Base-by-base conservation (phyloP, 805 yeast species). In the Barnettozyma sucrosica region DNA sequence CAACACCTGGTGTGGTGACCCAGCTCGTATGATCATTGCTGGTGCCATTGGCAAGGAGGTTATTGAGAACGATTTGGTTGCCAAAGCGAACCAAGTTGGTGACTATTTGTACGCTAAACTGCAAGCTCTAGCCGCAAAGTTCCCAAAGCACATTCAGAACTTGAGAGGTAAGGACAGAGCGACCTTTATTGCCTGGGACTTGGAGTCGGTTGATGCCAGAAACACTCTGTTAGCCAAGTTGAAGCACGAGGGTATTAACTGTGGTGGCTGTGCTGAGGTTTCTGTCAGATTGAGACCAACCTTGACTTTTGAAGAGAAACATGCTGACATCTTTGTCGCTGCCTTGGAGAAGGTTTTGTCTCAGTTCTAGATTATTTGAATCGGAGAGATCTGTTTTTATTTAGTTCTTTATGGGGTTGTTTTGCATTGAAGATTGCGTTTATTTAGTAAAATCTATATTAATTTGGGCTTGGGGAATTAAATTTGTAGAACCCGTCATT, bases 1-100 rank as follows among this genome's bases (percentile, higher is more conserved):
- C 78, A 86, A 86, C 80, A 86, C 95, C 50, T 86, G 95, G 95
- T 85, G 92, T 70, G 95, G 95, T 60, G 95, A 86, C 70, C 90
- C 95, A 65, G 83, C 89, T 50, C 80, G 83, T 69, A 76, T 85
- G 65, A 71, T 86, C 59, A 73, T 88, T 58, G 85, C 90, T 48
- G 81, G 84, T 61, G 80, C 87, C 55, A 84, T 87, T 62, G 79
- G 79, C 59, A 65, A 75, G 55, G 89, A 86, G 70, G 71, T 85
- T 43, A 67, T 70, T 43, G 78, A 79, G 56, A 67, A 85, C 63
- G 76, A 80, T 56, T 75, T 87, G 57, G 74, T 79, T 42, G 66
- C 69, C 32, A 71, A 77, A 53, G 77, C 84, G 47, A 69, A 68
- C 9, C 70, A 72, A 59, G 85, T 83, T 41, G 95, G 95, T 57